Evolutionary conservation across 2,329 filamentous ascomycete genomes (phyloP).

Genomic region (Aureobasidium leucospermi): DNA sequence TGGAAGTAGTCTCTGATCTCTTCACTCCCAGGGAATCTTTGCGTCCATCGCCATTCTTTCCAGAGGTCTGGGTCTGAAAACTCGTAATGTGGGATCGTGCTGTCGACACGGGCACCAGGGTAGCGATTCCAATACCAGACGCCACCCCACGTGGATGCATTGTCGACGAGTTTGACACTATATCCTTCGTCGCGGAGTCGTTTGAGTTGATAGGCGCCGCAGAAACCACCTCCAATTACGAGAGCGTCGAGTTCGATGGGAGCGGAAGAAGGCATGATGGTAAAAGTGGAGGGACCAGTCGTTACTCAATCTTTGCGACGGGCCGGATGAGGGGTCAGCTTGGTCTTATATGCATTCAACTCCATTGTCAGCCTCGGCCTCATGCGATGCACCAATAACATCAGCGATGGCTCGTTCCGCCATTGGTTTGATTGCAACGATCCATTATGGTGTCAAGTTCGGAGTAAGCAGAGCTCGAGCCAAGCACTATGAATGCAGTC

Average conservation of each 20-base stretch:
- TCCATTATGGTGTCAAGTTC: no score
- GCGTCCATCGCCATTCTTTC: constrained; percentile 48
- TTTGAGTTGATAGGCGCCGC: constrained; percentile 36
- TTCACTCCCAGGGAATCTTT: constrained; percentile 24
- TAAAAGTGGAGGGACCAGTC: no score
- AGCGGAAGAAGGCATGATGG: neutral
- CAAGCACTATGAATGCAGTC: no score
- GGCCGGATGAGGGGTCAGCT: no score
- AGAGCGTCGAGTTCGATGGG: constrained; percentile 19
- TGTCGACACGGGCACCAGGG: constrained; percentile 39
- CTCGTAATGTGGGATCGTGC: constrained; percentile 28
- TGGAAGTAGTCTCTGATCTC: constrained; percentile 54
- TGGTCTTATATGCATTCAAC: no score
- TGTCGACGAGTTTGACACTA: constrained; percentile 25
- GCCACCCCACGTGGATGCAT: constrained; percentile 27
- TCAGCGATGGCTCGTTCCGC: no score
- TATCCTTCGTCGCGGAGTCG: constrained; percentile 31
- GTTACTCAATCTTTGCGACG: no score
- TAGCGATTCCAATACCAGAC: constrained; percentile 28
- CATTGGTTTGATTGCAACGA: no score
- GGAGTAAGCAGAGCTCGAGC: no score
- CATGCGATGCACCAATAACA: no score
- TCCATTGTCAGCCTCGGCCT: no score
- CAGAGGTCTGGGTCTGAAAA: constrained; percentile 23
- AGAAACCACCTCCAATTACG: constrained; percentile 34